phyloP scores from a whole-genome alignment of 2,329 filamentous ascomycete species.

The Teratosphaeria epicoccoides region DNA sequence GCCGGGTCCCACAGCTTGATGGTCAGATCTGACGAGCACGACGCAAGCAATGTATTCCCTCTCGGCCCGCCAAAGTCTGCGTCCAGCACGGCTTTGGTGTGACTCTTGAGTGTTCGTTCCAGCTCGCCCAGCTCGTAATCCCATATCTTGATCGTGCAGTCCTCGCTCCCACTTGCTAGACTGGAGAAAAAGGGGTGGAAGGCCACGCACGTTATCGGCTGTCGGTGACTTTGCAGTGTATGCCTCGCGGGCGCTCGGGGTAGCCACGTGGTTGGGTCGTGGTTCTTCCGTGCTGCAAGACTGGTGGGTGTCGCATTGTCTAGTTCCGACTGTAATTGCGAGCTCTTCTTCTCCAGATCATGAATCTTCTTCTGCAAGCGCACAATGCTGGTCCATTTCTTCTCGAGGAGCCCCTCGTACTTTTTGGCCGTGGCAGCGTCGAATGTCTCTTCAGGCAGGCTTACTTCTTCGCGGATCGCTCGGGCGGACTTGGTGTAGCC shows the following conservation, averaged over 20 bases:
- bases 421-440: constrained; percentile 79
- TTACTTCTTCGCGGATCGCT: constrained; percentile 66
- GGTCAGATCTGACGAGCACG: constrained; percentile 78
- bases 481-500: constrained; percentile 60
- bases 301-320: constrained; percentile 73
- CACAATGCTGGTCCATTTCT: constrained; percentile 97
- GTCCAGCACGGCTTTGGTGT: constrained; percentile 79
- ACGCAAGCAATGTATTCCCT: constrained; percentile 67
- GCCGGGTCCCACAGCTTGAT: constrained; percentile 93
- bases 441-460: constrained; percentile 56
- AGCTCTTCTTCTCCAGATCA: constrained; percentile 72
- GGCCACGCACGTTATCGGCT: constrained; percentile 73
- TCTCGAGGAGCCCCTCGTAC: constrained; percentile 87
- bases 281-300: constrained; percentile 60
- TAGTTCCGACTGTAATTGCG: constrained; percentile 67
- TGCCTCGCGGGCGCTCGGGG: constrained; percentile 74
- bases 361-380: constrained; percentile 96
- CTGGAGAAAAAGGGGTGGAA: constrained; percentile 90
- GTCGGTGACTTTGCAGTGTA: constrained; percentile 70
- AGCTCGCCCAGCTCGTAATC: constrained; percentile 91
- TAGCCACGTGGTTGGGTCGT: constrained; percentile 78
- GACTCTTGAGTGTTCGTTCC: constrained; percentile 81
- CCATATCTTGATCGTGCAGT: constrained; percentile 93
- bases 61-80: constrained; percentile 82
- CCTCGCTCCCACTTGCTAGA: constrained; percentile 80